phyloP scores from a whole-genome alignment of 257 asterid species.

The Nicotiana obtusifolia region DNA sequence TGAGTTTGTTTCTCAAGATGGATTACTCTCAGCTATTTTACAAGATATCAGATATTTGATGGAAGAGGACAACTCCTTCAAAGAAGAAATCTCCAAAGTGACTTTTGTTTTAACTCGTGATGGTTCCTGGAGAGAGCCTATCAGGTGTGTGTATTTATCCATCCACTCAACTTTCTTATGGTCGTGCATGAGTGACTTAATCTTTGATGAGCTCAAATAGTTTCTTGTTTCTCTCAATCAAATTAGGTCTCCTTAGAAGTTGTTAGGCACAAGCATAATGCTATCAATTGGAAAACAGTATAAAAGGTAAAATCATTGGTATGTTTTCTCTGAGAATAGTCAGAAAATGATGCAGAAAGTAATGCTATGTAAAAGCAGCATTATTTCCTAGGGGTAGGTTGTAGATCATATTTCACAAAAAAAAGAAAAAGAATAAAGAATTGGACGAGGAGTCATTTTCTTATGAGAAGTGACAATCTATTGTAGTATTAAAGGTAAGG shows the following conservation, averaged over 20 bases:
- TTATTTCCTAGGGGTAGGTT: background rate
- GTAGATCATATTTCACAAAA: background rate
- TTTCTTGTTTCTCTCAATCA: background rate
- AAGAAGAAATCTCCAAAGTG: constrained; percentile 45
- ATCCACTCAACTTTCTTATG: background rate
- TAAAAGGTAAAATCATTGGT: background rate
- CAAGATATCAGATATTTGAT: constrained; percentile 53
- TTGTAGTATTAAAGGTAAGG: background rate
- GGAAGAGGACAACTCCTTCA: constrained; percentile 60
- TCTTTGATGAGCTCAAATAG: background rate
- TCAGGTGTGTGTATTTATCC: constrained; percentile 45
- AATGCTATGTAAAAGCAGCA: background rate
- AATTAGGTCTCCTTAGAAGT: background rate
- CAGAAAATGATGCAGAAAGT: constrained; percentile 1
- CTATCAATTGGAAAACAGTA: background rate
- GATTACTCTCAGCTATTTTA: constrained; percentile 49
- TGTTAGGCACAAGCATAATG: background rate
- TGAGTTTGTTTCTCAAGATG: constrained; percentile 47
- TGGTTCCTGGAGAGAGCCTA: constrained; percentile 86
- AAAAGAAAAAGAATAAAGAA: background rate
- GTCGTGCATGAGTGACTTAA: background rate
- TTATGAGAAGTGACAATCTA: background rate
- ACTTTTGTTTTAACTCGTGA: constrained; percentile 71
- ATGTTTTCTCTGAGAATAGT: background rate
- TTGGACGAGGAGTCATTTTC: background rate